Conservation (phyloP, 495 filamentous ascomycete species). For the Astrocystis sublimbata region DNA sequence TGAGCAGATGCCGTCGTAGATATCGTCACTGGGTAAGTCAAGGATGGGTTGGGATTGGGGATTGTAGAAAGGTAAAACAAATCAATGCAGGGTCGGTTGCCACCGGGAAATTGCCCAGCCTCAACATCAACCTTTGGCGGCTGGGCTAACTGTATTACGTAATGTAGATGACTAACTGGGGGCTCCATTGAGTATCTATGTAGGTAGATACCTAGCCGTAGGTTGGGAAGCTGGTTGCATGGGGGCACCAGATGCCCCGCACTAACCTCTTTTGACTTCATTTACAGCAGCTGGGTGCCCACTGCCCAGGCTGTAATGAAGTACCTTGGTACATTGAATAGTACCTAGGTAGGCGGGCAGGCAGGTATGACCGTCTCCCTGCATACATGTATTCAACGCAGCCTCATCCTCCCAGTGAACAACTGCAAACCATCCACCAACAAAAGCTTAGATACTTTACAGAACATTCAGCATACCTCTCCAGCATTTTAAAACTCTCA, state of each 20-base stretch:
- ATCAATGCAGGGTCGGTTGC: background rate
- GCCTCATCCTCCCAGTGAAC: background rate
- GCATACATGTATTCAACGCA: too few relatives aligned
- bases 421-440: background rate
- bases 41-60: background rate
- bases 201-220: background rate
- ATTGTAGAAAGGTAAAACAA: background rate
- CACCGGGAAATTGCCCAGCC: conserved; percentile 12
- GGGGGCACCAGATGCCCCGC: conserved; percentile 13
- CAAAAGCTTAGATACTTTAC: too few relatives aligned
- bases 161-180: too few relatives aligned
- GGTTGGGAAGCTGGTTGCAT: background rate
- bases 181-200: background rate
- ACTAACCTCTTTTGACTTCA: conserved; percentile 22
- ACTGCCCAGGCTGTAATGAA: too few relatives aligned
- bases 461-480: background rate
- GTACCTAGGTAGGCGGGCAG: too few relatives aligned
- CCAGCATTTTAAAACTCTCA: background rate
- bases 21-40: background rate
- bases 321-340: too few relatives aligned
- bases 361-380: background rate
- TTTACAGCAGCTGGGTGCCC: too few relatives aligned
- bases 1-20: background rate
- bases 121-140: too few relatives aligned
- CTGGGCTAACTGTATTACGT: too few relatives aligned